Percentiles rank a stretch among this genome's conserved stretches.
Evolutionary conservation across 139 green algal genomes (phyloP).

Genomic region (Mesotaenium endlicherianum): DNA sequence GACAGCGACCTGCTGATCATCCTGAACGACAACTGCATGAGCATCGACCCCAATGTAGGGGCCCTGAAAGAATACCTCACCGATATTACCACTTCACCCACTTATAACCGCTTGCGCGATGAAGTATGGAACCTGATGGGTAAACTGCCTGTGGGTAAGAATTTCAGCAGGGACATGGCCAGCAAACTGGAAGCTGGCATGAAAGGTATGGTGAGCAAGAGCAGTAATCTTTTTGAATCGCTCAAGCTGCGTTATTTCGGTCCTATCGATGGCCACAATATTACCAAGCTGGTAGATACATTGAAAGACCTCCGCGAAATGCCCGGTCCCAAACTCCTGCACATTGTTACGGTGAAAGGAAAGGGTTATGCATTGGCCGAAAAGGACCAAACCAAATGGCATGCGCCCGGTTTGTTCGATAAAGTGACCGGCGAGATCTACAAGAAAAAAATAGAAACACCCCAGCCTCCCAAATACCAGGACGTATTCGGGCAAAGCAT

Average conservation of each 20-base stretch:
- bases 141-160: background rate
- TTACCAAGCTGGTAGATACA: background rate
- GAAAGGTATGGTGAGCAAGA: background rate
- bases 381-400: background rate
- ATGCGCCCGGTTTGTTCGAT: background rate
- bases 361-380: background rate
- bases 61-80: background rate
- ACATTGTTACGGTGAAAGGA: background rate
- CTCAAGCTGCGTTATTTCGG: background rate
- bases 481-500: background rate
- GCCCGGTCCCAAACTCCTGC: background rate
- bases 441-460: background rate
- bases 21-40: slow-evolving; percentile 3
- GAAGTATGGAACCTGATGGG: background rate
- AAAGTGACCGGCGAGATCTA: background rate
- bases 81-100: background rate
- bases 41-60: background rate
- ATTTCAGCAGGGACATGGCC: too few relatives aligned
- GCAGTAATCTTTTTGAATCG: background rate
- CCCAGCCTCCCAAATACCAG: background rate
- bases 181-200: background rate
- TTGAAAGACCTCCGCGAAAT: background rate
- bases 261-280: background rate
- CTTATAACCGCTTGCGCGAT: background rate
- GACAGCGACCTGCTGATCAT: background rate